Evolutionary conservation across 371 early-diverging fungal genomes (phyloP).

Genomic region (Saksenaea oblongispora): DNA sequence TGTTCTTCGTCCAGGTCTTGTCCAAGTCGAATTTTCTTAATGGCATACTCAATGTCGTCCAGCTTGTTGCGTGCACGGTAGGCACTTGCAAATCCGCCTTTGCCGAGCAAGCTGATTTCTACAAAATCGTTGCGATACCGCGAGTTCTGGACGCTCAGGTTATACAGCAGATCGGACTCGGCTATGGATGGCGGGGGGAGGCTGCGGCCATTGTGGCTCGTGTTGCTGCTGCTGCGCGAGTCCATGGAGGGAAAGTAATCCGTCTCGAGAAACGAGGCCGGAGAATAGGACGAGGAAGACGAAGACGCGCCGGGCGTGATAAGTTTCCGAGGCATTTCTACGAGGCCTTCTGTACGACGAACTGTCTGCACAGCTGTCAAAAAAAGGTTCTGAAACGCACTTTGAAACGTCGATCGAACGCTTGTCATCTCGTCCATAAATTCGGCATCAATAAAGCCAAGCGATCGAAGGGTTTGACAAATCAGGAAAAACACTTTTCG

Average conservation of each 20-base stretch:
- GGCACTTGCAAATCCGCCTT: constrained; percentile 96
- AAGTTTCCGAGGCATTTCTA: constrained; percentile 23
- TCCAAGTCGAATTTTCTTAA: constrained; percentile 78
- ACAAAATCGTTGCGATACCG: constrained; percentile 87
- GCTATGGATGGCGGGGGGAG: not conserved
- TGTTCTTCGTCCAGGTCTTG: constrained; percentile 32
- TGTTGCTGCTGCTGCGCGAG: not conserved
- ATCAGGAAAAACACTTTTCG: constrained; percentile 82
- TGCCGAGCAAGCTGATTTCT: constrained; percentile 77
- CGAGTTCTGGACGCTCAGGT: constrained; percentile 62
- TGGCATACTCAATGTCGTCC: constrained; percentile 87
- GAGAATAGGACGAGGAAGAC: constrained; percentile 10
- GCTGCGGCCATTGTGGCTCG: not conserved
- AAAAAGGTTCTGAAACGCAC: constrained; percentile 81
- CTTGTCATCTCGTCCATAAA: constrained; percentile 76
- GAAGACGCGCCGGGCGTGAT: constrained; percentile 13
- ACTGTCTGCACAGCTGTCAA: constrained; percentile 75
- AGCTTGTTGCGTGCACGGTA: constrained; percentile 73
- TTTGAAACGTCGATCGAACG: constrained; percentile 78
- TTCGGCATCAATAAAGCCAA: constrained; percentile 84
- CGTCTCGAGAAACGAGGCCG: not conserved
- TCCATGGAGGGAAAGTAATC: constrained; percentile 1
- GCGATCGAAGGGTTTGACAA: constrained; percentile 60
- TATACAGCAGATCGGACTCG: constrained; percentile 13
- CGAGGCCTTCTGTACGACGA: constrained; percentile 19